Conservation (phyloP, 1,139 yeast species). For the Geotrichum reessii region DNA sequence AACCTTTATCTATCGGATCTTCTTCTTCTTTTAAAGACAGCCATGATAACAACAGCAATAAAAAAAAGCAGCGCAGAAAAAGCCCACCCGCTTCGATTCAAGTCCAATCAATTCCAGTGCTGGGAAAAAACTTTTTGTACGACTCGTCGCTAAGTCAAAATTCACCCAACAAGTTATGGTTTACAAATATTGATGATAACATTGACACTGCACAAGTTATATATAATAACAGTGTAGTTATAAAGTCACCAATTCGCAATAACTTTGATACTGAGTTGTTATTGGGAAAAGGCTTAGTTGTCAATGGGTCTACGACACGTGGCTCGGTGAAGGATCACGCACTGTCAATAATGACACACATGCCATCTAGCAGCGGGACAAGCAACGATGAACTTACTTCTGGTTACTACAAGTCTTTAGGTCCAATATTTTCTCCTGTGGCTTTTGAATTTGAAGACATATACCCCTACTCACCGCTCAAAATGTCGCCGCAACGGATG, state of each 20-base stretch:
- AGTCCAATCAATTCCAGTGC: background rate
- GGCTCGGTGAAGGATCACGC: background rate
- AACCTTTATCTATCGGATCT: background rate
- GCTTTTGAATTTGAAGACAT: slow-evolving; percentile 9
- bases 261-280: slow-evolving; percentile 9
- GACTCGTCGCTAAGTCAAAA: slow-evolving; percentile 10
- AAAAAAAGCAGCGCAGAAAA: background rate
- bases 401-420: background rate
- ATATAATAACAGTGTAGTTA: slow-evolving; percentile 6
- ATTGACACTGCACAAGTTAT: slow-evolving; percentile 12
- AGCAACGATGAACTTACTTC: background rate
- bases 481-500: slow-evolving; percentile 10
- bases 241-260: slow-evolving; percentile 14
- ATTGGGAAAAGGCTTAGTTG: slow-evolving; percentile 12
- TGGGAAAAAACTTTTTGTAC: slow-evolving; percentile 1
- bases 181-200: slow-evolving; percentile 9
- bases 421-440: slow-evolving; percentile 11
- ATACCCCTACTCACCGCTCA: slow-evolving; percentile 11
- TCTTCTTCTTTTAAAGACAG: background rate
- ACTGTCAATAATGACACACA: slow-evolving; percentile 7
- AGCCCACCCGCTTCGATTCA: background rate
- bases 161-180: slow-evolving; percentile 18
- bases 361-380: slow-evolving; percentile 3
- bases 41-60: background rate
- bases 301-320: background rate